Evolutionary conservation across 768 basidiomycete genomes (phyloP).

Genomic region (Lentinula raphanica): DNA sequence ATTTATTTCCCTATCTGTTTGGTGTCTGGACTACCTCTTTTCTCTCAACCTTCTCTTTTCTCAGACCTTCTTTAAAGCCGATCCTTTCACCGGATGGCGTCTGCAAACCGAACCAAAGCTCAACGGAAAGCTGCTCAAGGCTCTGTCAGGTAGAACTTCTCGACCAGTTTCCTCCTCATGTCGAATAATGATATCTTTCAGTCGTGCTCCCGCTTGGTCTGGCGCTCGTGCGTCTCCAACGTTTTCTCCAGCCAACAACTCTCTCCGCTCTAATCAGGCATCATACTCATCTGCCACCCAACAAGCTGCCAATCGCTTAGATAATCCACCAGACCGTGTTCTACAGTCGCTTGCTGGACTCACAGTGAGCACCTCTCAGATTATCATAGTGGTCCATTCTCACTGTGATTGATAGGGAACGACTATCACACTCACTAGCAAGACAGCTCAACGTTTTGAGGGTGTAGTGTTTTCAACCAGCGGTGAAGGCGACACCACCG

Average conservation of each 20-base stretch:
- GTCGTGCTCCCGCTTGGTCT: constrained; percentile 50
- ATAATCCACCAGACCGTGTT: constrained; percentile 50
- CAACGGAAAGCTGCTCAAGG: constrained; percentile 60
- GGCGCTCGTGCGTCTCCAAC: constrained; percentile 66
- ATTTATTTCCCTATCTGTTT: constrained; percentile 70
- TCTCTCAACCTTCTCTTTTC: constrained; percentile 26
- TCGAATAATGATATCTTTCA: not conserved
- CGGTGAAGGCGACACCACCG: constrained; percentile 62
- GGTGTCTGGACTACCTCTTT: constrained; percentile 25
- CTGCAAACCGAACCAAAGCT: constrained; percentile 58
- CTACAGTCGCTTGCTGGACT: constrained; percentile 65
- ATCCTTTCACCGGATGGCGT: constrained; percentile 55
- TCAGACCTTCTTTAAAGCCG: constrained; percentile 47
- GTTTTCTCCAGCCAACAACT: constrained; percentile 48
- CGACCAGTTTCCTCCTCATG: not conserved
- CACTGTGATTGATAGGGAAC: constrained; percentile 49
- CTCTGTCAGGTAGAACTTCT: constrained; percentile 44
- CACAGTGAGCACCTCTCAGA: constrained; percentile 45
- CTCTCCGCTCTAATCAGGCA: constrained; percentile 33
- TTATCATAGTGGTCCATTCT: constrained; percentile 1
- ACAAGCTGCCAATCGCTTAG: constrained; percentile 45
- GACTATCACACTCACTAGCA: constrained; percentile 70
- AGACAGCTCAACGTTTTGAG: constrained; percentile 68
- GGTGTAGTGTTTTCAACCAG: constrained; percentile 60
- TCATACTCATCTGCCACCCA: constrained; percentile 42